Evolutionary conservation across 2,329 filamentous ascomycete genomes (phyloP).

Genomic region (Cercospora berteroae): DNA sequence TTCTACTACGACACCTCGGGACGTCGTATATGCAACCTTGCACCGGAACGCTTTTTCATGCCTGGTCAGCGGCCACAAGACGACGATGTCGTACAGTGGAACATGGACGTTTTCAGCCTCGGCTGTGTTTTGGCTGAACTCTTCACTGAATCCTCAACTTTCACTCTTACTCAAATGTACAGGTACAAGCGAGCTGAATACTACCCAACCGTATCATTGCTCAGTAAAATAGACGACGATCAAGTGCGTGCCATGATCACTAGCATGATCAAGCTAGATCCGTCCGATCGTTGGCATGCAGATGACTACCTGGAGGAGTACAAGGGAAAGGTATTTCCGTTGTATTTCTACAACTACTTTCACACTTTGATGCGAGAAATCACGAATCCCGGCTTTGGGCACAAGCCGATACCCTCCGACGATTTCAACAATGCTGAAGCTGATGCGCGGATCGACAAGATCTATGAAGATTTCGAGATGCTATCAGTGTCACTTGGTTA

Average conservation of each 20-base stretch:
- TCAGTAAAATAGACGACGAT: constrained; percentile 82
- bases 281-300: constrained; percentile 85
- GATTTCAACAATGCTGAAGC: constrained; percentile 76
- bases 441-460: constrained; percentile 88
- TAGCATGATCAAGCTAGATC: constrained; percentile 95
- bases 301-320: constrained; percentile 93
- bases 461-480: constrained; percentile 95
- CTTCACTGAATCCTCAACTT: constrained; percentile 93
- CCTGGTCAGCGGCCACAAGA: constrained; percentile 60
- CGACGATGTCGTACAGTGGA: constrained; percentile 58
- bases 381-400: constrained; percentile 82
- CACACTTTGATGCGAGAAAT: constrained; percentile 97
- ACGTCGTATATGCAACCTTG: constrained; percentile 88
- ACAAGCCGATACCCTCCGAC: constrained; percentile 66
- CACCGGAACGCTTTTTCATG: constrained; percentile 84
- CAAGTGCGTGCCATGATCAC: constrained; percentile 84
- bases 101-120: constrained; percentile 97
- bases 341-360: constrained; percentile 95
- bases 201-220: constrained; percentile 74
- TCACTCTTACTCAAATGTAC: constrained; percentile 93
- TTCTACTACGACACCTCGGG: constrained; percentile 97
- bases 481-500: constrained; percentile 92
- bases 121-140: constrained; percentile 96
- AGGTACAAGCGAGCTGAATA: constrained; percentile 92
- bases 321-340: constrained; percentile 86